Conservation (phyloP, 306 rosid genomes). For the Oxytropis ochrocephala region DNA sequence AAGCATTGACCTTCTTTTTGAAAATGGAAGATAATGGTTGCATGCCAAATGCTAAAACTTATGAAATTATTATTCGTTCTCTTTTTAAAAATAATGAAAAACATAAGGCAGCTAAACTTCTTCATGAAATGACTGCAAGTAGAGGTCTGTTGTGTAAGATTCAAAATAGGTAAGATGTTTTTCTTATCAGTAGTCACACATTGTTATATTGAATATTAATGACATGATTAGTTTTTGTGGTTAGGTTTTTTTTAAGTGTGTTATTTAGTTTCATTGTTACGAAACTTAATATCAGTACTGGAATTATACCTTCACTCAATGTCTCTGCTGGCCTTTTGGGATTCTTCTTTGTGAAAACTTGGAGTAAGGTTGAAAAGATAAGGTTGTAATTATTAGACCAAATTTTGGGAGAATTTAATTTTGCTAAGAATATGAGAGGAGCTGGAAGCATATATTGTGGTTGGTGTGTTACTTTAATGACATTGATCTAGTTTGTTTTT, state of each 20-base stretch:
- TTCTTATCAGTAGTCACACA: background rate
- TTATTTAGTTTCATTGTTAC: conserved; percentile 46
- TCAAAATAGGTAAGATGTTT: background rate
- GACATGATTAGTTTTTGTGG: conserved; percentile 36
- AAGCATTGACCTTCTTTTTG: background rate
- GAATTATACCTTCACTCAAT: conserved; percentile 51
- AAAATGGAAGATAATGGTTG: background rate
- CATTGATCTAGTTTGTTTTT: no score
- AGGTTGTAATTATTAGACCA: no score
- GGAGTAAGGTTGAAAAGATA: no score
- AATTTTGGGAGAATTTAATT: no score
- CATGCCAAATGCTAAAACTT: background rate
- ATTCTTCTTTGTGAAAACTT: conserved; percentile 44
- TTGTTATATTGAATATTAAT: background rate
- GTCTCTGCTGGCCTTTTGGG: conserved; percentile 55
- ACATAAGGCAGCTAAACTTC: background rate
- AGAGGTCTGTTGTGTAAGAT: background rate
- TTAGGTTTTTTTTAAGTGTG: conserved; percentile 38
- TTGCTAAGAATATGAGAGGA: no score
- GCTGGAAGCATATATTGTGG: no score
- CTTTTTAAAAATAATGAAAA: background rate
- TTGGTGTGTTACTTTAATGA: no score
- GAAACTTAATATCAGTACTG: conserved; percentile 53
- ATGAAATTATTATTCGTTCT: background rate
- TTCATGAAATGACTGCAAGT: background rate